phyloP scores from a whole-genome alignment of 1,284 basidiomycete genomes.

The Taiwanofungus camphoratus region DNA sequence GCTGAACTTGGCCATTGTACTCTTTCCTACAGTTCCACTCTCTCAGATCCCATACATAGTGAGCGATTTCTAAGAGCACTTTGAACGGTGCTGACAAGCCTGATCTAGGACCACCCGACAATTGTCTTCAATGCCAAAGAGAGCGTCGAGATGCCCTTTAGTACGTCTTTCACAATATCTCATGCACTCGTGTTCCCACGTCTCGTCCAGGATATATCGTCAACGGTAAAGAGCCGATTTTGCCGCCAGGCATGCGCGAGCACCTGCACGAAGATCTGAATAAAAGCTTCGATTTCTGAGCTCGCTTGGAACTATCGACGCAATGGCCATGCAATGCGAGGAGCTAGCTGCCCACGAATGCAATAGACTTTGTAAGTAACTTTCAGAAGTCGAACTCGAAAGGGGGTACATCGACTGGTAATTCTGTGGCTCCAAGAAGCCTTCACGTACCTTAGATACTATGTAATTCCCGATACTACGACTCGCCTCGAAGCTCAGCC shows the following conservation, averaged over 20 bases:
- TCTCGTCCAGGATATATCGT: conserved; percentile 56
- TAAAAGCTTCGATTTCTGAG: conserved; percentile 76
- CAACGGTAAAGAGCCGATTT: conserved; percentile 51
- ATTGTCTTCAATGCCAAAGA: conserved; percentile 80
- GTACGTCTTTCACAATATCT: conserved; percentile 39
- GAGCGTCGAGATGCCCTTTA: conserved; percentile 93
- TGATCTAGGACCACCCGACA: conserved; percentile 72
- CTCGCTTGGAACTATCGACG: no score
- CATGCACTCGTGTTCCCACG: conserved; percentile 1
- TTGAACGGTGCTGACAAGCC: background rate
- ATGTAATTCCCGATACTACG: no score
- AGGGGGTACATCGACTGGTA: no score
- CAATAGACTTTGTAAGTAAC: no score
- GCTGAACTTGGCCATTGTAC: conserved; percentile 3
- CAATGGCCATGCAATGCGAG: no score
- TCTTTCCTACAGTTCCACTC: conserved; percentile 48
- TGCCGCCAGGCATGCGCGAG: conserved; percentile 87
- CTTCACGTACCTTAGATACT: no score
- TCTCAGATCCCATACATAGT: conserved; percentile 72
- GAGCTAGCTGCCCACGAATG: no score
- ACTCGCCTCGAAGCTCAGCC: no score
- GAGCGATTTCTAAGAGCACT: conserved; percentile 14
- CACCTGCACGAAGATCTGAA: conserved; percentile 82
- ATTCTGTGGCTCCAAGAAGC: no score
- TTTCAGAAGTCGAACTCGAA: no score